Evolutionary conservation across 108 stramenopile genomes (phyloP), one percentile per base, ranked within the genome.

Genomic region (Epithemia pelagica): DNA sequence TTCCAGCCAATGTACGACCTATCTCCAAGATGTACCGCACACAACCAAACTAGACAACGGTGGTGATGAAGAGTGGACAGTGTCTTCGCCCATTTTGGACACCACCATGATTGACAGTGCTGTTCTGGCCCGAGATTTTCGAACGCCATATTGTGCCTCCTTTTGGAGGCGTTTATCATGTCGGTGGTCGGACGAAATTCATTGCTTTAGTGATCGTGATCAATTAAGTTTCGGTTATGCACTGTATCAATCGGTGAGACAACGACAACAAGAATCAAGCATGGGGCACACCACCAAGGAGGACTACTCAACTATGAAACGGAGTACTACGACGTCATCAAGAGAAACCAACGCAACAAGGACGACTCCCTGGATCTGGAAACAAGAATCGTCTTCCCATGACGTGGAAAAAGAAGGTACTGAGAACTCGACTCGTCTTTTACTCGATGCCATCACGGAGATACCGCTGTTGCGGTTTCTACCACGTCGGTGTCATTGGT

Each of bases 131-230:
- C 54, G 56, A 58, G 59, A 61, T 59, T 26, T 67, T 57, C 66
- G 72, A 7, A 51, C 32, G 30, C 1, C 27, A 15, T 21, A 22
- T 7, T 73, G 72, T 51, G 28, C 28, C 24, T 3, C 59, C n/a
- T 73, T 67, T 56, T 61, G 26, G 18, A 58, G 59, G 18, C 24
- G 59, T 27, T 64, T 73, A 58, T 20, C 20, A 3, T 73, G 72
- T 53, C 30, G 32, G 0, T 73, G 72, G 72, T 33, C 59, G 32
- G 58, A 73, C 23, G 72, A 73, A 67, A 67, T 68, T 46, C 66
- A 67, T n/a, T 73, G 72, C 29, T 67, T 55, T 58, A 58, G 58
- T 1, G 72, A 73, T 67, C 72, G 72, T 21, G 72, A 73, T 62
- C 72, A 73, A 67, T 30, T 73, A 2, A 60, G 58, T 30, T 73